These are phyloP conservation scores for Silene vulgaris DNA, from an alignment of 179 eudicot genomes.

Conservation along the genomic window DNA sequence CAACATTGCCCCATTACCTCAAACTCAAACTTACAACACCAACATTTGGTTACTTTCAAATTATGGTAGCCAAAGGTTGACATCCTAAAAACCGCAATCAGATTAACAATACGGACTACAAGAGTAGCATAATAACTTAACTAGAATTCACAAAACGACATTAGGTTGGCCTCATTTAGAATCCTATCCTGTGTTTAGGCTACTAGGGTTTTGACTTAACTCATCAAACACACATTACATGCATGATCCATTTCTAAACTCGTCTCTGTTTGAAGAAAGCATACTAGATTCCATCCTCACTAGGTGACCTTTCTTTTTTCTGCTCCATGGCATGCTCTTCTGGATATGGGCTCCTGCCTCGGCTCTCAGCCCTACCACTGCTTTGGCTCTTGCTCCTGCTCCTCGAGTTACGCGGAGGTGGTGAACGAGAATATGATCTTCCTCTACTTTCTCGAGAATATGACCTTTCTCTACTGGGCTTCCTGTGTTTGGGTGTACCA, in stretches of 20 bases:
- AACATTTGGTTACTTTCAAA: not conserved
- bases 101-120: not conserved
- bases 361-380: slow-evolving; percentile 26
- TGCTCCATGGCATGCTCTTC: slow-evolving; percentile 34
- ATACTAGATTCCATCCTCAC: slow-evolving; percentile 25
- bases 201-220: not conserved
- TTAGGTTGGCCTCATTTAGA: not conserved
- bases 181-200: slow-evolving; percentile 6
- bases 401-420: slow-evolving; percentile 40
- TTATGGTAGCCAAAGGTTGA: too few species aligned
- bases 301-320: slow-evolving; percentile 43
- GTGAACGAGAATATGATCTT: slow-evolving; percentile 66
- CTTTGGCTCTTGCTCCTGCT: slow-evolving; percentile 43
- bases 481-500: slow-evolving; percentile 59
- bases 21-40: too few species aligned
- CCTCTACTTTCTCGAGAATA: slow-evolving; percentile 34
- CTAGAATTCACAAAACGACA: not conserved
- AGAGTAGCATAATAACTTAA: not conserved
- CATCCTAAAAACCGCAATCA: not conserved
- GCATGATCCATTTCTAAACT: slow-evolving; percentile 9
- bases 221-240: slow-evolving; percentile 1
- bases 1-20: not conserved
- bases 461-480: slow-evolving; percentile 45
- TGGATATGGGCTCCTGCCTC: slow-evolving; percentile 59
- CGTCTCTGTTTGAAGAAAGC: not conserved